These are phyloP conservation scores for Elaphomyces granulatus DNA, from an alignment of 495 filamentous ascomycete genomes.

Conservation along the genomic window DNA sequence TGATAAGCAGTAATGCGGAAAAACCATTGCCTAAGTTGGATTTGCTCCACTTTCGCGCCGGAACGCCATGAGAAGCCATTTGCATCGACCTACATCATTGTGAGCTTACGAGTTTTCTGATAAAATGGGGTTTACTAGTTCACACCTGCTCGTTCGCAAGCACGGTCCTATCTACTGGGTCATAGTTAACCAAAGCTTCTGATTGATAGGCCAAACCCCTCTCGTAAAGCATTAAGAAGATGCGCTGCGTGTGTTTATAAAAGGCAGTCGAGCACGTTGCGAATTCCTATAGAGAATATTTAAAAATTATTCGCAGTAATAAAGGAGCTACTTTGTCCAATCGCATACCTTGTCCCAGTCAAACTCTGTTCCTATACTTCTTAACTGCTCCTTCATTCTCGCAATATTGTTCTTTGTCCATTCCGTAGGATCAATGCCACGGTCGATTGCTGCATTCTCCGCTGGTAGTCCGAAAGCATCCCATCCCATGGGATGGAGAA, in stretches of 20 bases:
- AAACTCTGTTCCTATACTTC: conserved; percentile 60
- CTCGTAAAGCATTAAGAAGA: conserved; percentile 63
- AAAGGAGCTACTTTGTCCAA: neutral
- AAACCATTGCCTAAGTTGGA: conserved; percentile 78
- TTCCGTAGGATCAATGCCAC: conserved; percentile 56
- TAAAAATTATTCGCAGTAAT: neutral
- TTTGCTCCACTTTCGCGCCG: conserved; percentile 70
- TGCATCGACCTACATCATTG: conserved; percentile 43
- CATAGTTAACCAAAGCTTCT: conserved; percentile 75
- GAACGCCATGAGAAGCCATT: conserved; percentile 79
- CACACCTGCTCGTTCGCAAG: conserved; percentile 69
- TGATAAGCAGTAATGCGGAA: conserved; percentile 68
- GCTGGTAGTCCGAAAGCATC: conserved; percentile 85
- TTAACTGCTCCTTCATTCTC: conserved; percentile 71
- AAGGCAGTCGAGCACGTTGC: conserved; percentile 70
- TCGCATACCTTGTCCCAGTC: conserved; percentile 67
- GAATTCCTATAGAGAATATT: conserved; percentile 44
- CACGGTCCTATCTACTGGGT: conserved; percentile 79
- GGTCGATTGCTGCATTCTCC: conserved; percentile 87
- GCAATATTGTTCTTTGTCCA: conserved; percentile 74
- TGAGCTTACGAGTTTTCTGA: neutral
- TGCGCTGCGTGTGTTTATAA: conserved; percentile 76
- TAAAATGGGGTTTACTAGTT: neutral
- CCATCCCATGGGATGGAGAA: conserved; percentile 85
- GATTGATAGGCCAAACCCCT: conserved; percentile 62